phyloP scores from a whole-genome alignment of 352 stramenopile genomes.

The Phytopythium mirpurense region DNA sequence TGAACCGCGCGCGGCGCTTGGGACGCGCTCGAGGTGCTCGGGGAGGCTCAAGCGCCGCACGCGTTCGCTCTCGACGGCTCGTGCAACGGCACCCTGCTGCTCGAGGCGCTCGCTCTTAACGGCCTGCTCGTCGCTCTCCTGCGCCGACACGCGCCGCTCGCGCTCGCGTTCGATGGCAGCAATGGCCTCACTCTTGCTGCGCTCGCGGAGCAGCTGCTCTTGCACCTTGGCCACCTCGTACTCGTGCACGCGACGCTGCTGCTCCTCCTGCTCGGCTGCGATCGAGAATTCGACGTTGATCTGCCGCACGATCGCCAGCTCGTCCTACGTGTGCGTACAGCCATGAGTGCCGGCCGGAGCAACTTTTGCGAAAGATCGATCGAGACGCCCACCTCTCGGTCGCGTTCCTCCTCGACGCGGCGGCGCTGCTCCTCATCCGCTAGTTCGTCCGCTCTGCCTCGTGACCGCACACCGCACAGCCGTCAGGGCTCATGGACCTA shows the following conservation, averaged over 20 bases:
- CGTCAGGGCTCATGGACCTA: too few relatives aligned
- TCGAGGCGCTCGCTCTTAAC: conserved; percentile 23
- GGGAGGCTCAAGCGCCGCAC: conserved; percentile 43
- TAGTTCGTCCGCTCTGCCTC: conserved; percentile 34
- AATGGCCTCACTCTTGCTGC: conserved; percentile 29
- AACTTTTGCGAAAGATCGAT: neutral
- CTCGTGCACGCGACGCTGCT: conserved; percentile 55
- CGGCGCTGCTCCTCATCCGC: conserved; percentile 55
- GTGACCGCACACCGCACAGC: neutral
- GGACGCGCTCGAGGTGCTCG: conserved; percentile 35
- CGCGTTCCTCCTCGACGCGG: conserved; percentile 40
- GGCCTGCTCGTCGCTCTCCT: conserved; percentile 13
- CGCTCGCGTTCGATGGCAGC: conserved; percentile 43
- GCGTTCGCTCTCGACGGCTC: conserved; percentile 56
- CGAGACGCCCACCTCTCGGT: conserved; percentile 26
- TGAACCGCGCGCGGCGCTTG: neutral
- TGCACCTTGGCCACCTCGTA: conserved; percentile 60
- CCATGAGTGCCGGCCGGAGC: too few relatives aligned
- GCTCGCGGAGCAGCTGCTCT: conserved; percentile 50
- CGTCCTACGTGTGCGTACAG: conserved; percentile 21
- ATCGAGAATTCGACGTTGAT: conserved; percentile 73
- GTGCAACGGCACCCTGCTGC: conserved; percentile 26
- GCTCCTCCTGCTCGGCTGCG: conserved; percentile 49
- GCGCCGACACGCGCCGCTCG: conserved; percentile 38
- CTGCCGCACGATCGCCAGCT: conserved; percentile 60